phyloP scores from a whole-genome alignment of 2,329 filamentous ascomycete species.

The Diaporthe sp. region DNA sequence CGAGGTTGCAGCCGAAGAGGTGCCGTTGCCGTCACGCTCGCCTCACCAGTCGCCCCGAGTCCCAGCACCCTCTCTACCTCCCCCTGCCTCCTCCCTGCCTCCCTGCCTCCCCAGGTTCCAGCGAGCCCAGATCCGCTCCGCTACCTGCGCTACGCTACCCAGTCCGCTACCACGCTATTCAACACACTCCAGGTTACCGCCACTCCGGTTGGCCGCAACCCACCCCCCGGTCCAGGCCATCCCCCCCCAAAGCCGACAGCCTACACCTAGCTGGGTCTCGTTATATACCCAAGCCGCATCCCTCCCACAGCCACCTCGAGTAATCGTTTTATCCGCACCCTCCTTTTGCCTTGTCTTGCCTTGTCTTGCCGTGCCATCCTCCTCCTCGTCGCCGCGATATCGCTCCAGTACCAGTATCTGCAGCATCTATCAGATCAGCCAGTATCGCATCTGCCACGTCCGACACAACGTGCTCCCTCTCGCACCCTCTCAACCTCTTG shows the following conservation, averaged over 20 bases:
- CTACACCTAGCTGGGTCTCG: conserved; percentile 10
- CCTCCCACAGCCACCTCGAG: conserved; percentile 18
- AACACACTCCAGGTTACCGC: conserved; percentile 25
- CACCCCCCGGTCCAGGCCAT: conserved; percentile 2
- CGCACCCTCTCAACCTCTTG: background rate
- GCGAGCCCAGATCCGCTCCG: conserved; percentile 26
- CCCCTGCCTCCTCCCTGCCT: background rate
- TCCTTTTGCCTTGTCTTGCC: conserved; percentile 29
- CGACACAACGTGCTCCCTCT: conserved; percentile 37
- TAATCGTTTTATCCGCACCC: conserved; percentile 35
- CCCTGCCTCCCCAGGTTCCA: conserved; percentile 23
- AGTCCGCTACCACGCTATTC: conserved; percentile 22
- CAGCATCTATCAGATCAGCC: conserved; percentile 1
- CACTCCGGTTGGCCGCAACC: conserved; percentile 24
- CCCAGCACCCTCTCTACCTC: background rate
- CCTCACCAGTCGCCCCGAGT: conserved; percentile 4
- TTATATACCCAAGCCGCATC: conserved; percentile 36
- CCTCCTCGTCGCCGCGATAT: conserved; percentile 18
- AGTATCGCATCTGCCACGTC: conserved; percentile 34
- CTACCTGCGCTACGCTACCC: conserved; percentile 22
- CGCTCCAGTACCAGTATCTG: conserved; percentile 4
- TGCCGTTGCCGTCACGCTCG: conserved; percentile 11
- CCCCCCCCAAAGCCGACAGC: conserved; percentile 18
- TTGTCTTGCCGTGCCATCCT: conserved; percentile 22
- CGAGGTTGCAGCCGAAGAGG: conserved; percentile 30